Evolutionary conservation across 352 stramenopile genomes (phyloP).

Genomic region (Globisporangium uncinulatum): DNA sequence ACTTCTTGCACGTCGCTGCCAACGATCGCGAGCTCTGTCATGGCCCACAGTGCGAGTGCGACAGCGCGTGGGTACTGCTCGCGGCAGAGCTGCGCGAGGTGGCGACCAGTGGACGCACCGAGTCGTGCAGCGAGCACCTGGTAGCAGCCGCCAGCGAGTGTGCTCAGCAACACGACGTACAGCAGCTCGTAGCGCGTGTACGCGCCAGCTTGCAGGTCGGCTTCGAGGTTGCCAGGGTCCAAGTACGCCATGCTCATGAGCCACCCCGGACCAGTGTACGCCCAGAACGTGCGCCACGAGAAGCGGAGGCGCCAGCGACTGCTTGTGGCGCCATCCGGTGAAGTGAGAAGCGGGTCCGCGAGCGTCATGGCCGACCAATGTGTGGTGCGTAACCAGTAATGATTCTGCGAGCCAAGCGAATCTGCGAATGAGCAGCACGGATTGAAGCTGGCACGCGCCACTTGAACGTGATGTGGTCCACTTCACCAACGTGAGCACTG

Average conservation of each 20-base stretch:
- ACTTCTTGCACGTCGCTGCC: slow-evolving; percentile 88
- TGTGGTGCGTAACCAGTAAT: too few species aligned
- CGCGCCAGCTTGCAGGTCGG: slow-evolving; percentile 91
- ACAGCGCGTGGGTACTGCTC: slow-evolving; percentile 70
- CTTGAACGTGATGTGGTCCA: too few species aligned
- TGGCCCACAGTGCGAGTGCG: slow-evolving; percentile 84
- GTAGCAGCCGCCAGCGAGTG: slow-evolving; percentile 90
- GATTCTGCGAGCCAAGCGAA: too few species aligned
- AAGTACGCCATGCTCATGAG: slow-evolving; percentile 95
- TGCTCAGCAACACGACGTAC: slow-evolving; percentile 89
- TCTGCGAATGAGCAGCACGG: too few species aligned
- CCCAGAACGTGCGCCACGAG: slow-evolving; percentile 66
- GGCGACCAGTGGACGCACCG: slow-evolving; percentile 89
- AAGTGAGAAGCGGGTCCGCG: too few species aligned
- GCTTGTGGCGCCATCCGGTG: too few species aligned
- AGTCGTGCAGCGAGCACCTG: slow-evolving; percentile 91
- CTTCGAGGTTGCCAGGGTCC: slow-evolving; percentile 95
- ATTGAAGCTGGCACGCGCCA: too few species aligned
- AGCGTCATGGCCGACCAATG: too few species aligned
- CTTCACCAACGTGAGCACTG: too few species aligned
- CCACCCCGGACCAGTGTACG: slow-evolving; percentile 78
- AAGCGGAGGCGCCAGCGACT: too few species aligned
- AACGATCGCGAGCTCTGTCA: slow-evolving; percentile 93
- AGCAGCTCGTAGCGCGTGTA: slow-evolving; percentile 89
- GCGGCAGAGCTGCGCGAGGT: slow-evolving; percentile 88